Evolutionary conservation across 2,329 filamentous ascomycete genomes (phyloP).

Genomic region (Fusarium proliferatum): DNA sequence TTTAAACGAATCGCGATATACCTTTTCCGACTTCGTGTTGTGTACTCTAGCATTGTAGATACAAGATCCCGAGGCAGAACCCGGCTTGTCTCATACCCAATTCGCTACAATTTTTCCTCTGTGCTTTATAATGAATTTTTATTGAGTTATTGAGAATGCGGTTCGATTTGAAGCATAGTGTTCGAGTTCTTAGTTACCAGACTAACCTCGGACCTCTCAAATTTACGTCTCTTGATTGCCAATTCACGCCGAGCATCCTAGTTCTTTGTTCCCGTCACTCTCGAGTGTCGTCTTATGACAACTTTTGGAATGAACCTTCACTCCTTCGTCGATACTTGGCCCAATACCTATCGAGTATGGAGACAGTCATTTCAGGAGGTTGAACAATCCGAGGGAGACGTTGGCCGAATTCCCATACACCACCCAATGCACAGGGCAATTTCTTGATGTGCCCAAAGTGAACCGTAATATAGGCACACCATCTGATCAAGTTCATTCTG

Average conservation of each 20-base stretch:
- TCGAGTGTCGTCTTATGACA: background rate
- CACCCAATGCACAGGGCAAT: background rate
- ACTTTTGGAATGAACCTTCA: background rate
- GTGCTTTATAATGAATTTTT: constrained; percentile 30
- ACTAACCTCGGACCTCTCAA: background rate
- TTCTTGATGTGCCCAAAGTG: background rate
- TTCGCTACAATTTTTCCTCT: constrained; percentile 42
- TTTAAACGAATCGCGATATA: constrained; percentile 71
- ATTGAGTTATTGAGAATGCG: background rate
- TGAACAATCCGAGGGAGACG: background rate
- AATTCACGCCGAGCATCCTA: background rate
- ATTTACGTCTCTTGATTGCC: background rate
- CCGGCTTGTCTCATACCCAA: constrained; percentile 50
- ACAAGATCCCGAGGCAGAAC: constrained; percentile 56
- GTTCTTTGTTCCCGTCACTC: background rate
- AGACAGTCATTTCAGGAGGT: background rate
- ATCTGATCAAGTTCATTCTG: background rate
- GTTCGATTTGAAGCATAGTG: background rate
- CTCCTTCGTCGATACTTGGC: background rate
- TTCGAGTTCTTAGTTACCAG: background rate
- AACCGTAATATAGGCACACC: background rate
- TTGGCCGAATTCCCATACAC: background rate
- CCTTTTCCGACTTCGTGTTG: constrained; percentile 61
- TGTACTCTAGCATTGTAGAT: constrained; percentile 80
- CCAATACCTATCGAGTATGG: no score